Conservation (phyloP, 192 early-diverging fungal genomes). For the Nowakowskiella sp. region DNA sequence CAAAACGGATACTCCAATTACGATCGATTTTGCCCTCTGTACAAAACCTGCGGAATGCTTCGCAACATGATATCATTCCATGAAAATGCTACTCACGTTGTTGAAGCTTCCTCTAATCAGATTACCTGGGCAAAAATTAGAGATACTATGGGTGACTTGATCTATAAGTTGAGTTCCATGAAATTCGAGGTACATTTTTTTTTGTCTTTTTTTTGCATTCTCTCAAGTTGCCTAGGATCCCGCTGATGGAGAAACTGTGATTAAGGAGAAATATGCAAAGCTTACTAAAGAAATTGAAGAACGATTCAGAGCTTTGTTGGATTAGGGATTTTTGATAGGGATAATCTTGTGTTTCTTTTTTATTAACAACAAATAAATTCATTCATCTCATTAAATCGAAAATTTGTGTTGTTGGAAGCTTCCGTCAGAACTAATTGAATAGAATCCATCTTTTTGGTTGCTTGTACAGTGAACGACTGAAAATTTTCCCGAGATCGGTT, state of each 20-base stretch:
- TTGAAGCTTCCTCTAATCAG: slow-evolving; percentile 81
- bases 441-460: too few relatives aligned
- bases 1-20: slow-evolving; percentile 99
- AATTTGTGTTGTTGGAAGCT: too few relatives aligned
- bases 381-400: too few relatives aligned
- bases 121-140: slow-evolving; percentile 95
- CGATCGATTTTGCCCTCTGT: slow-evolving; percentile 99
- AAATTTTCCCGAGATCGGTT: too few relatives aligned
- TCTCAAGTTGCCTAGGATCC: slow-evolving; percentile 60
- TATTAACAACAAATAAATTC: too few relatives aligned
- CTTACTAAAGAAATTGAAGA: slow-evolving; percentile 95
- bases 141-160: slow-evolving; percentile 80
- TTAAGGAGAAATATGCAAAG: slow-evolving; percentile 82
- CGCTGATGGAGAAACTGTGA: slow-evolving; percentile 81
- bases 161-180: slow-evolving; percentile 98
- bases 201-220: slow-evolving; percentile 1
- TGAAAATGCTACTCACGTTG: slow-evolving; percentile 86
- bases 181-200: slow-evolving; percentile 76
- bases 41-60: slow-evolving; percentile 98
- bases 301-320: slow-evolving; percentile 72
- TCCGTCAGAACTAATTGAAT: too few relatives aligned
- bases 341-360: too few relatives aligned
- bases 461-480: too few relatives aligned
- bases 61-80: slow-evolving; percentile 97
- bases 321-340: too few relatives aligned